Evolutionary conservation across 768 basidiomycete species (phyloP).

Genomic region (Goffeauzyma gilvescens): DNA sequence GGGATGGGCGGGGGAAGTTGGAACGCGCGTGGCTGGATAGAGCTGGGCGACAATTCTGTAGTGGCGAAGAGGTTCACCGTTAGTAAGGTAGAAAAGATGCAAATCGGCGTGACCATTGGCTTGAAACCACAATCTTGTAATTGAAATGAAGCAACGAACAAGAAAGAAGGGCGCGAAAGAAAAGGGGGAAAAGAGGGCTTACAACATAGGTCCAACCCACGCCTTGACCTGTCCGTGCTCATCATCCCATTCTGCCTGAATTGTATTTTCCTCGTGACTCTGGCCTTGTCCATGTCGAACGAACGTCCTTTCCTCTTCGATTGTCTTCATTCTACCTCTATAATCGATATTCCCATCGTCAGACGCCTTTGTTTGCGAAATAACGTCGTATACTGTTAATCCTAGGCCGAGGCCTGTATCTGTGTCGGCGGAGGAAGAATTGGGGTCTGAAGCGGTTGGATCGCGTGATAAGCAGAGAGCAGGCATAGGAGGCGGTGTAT

Average conservation of each 20-base stretch:
- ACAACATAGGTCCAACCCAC: constrained; percentile 32
- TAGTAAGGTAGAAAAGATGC: too few relatives aligned
- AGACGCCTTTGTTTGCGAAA: background rate
- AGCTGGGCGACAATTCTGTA: constrained; percentile 24
- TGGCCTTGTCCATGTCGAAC: background rate
- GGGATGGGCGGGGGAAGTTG: constrained; percentile 15
- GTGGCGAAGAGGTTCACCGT: background rate
- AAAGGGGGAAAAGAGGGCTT: constrained; percentile 6
- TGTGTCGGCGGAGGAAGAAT: background rate
- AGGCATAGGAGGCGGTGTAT: constrained; percentile 9
- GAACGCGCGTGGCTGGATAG: constrained; percentile 11
- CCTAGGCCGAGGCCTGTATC: background rate
- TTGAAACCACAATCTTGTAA: too few relatives aligned
- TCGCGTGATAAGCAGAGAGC: background rate
- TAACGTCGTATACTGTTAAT: background rate
- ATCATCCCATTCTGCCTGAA: constrained; percentile 21
- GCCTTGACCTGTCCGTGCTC: constrained; percentile 10
- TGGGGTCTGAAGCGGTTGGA: background rate
- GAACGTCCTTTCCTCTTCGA: background rate
- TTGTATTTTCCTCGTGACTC: constrained; percentile 1
- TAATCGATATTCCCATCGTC: background rate
- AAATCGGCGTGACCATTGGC: too few relatives aligned
- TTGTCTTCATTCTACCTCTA: constrained; percentile 13
- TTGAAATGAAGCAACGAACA: too few relatives aligned
- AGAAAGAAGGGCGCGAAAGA: background rate